Evolutionary conservation across 331 rosid genomes (phyloP), one percentile per base, ranked within the genome.

Genomic region (Rhamnella rubrinervis): DNA sequence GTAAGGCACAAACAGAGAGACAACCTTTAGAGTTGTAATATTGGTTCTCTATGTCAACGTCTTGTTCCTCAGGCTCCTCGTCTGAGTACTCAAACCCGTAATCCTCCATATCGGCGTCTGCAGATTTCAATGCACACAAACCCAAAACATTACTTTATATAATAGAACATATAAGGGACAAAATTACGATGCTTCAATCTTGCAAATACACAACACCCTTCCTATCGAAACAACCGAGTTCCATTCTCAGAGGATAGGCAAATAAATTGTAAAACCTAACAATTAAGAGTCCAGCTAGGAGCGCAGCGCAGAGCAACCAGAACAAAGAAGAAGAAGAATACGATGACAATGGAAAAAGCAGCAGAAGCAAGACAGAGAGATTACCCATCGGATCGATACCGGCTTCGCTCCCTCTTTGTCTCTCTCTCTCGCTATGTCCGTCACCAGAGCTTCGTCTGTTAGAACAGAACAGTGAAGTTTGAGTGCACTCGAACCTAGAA

Each of bases 41-140:
- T 68, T 91, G 97, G 77, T 91, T 91, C 85, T 91, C 97, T 70
- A 91, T 91, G 67, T 91, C 97, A 75, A 93, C 98, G 65, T 93
- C 98, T 62, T 90, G 97, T 85, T 93, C 98, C 82, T 93, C 97
- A 66, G 88, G 97, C 71, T 93, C 98, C 80, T 93, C 98, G 19
- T 93, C 98, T 28, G 97, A 93, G 86, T 93, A 93, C 71, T 93
- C 96, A 77, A 90, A 93, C 68, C 96, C 96, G 64, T 93, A 90
- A 73, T 93, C 98, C 76, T 93, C 97, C 97, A 93, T 93, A 82
- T 93, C 98, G 51, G 97, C 98, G 79, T 90, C 98, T 93, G 73
- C 80, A 79, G 31, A n/a, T 70, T 58, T 15, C 55, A 61, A 71
- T 73, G 70, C 47, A 66, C 0, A 63, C 15, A 52, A 68, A 40